phyloP scores from a whole-genome alignment of 1,284 basidiomycete species.

The Termitomyces sp. region DNA sequence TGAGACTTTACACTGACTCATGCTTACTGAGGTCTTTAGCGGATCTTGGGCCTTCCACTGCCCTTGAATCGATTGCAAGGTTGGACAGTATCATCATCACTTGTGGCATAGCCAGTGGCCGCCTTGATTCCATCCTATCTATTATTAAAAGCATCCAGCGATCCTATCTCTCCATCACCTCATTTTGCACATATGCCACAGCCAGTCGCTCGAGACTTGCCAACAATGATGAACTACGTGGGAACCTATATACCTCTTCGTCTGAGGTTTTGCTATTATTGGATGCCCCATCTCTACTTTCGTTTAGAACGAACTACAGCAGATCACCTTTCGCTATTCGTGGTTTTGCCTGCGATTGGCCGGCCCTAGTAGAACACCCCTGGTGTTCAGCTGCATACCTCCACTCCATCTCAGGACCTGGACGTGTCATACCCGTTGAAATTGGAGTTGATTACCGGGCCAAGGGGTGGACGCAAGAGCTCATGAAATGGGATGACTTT shows the following conservation, averaged over 20 bases:
- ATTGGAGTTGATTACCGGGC: conserved; percentile 81
- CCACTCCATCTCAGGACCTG: conserved; percentile 61
- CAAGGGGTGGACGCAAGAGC: conserved; percentile 76
- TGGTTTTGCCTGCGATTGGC: conserved; percentile 60
- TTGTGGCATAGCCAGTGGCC: conserved; percentile 70
- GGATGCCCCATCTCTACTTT: conserved; percentile 50
- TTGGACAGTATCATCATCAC: conserved; percentile 83
- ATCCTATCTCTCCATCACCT: conserved; percentile 19
- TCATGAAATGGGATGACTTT: conserved; percentile 80
- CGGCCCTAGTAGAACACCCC: conserved; percentile 58
- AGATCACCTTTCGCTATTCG: conserved; percentile 70
- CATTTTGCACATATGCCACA: conserved; percentile 5
- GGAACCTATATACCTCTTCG: conserved; percentile 16
- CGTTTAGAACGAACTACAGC: conserved; percentile 43
- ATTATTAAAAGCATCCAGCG: conserved; percentile 52
- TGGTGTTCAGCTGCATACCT: conserved; percentile 76
- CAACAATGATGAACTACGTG: conserved; percentile 1
- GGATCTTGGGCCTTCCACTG: conserved; percentile 27
- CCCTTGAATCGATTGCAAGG: conserved; percentile 41
- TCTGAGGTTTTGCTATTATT: conserved; percentile 31
- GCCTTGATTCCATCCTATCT: conserved; percentile 55
- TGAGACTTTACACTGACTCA: conserved; percentile 62
- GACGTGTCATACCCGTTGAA: conserved; percentile 87
- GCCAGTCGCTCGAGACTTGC: conserved; percentile 6
- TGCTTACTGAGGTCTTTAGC: conserved; percentile 48